Base-by-base conservation (phyloP, 1,284 basidiomycete species). In the Tranzscheliella williamsii region DNA sequence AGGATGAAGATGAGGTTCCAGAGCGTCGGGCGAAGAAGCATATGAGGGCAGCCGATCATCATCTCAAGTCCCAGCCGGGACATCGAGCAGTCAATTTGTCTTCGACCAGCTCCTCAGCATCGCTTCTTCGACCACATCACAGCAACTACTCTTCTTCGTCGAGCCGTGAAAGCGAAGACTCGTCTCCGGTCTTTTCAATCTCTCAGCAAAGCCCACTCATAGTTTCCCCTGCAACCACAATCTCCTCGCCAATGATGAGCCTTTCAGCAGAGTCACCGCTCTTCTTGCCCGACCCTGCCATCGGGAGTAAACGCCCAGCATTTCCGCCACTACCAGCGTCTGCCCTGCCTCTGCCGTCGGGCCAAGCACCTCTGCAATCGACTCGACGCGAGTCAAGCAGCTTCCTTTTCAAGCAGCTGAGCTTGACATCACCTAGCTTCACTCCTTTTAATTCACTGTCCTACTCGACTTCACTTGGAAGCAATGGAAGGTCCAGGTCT, bases 191-290 rank as follows among this genome's bases (percentile, higher is more conserved):
- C 12, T 54, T 54, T 16, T 54, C 50, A 1, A 13, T 44, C 42
- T 23, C 53, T 29, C 48, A 57, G 5, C 32, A 32, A 3, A 43
- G 36, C 13, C 50, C 54, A 0, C 38, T 34, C 24, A 29, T 50
- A n/a, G 26, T 60, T 18, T 55, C 52, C 2, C 49, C 57, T 3
- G 45, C 49, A 2, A 66, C 62, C 5, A 56, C 57, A 6, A 24
- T 66, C 15, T 54, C 57, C 3, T 69, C 67, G 8, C 67, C 67
- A 11, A 58, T 69, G 58, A 69, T 69, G 67, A 57, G 52, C 20
- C 53, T 69, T 4, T 53, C 48, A 17, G 55, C 63, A 26, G 63
- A 67, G 32, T 66, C 62, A 23, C 67, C 67, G 21, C 67, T 69
- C 39, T 38, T 69, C 29, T 51, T 48, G 4, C 46, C 50, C 20